phyloP scores from a whole-genome alignment of 495 filamentous ascomycete species.

The Annulohypoxylon nitens region DNA sequence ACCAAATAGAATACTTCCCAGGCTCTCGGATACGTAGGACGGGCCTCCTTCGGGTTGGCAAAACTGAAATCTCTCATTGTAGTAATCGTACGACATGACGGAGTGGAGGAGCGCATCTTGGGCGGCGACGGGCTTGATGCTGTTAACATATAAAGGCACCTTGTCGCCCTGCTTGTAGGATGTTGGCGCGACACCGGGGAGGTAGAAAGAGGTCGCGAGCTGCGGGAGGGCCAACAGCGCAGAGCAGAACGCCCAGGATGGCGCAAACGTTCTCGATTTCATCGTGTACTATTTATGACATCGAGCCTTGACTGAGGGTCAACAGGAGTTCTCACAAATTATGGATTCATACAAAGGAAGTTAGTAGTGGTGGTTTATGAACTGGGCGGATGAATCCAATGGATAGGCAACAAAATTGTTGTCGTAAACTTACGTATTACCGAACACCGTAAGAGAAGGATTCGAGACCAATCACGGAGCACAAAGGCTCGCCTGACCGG shows the following conservation, averaged over 20 bases:
- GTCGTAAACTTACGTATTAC: slow-evolving; percentile 41
- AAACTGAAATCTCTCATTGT: slow-evolving; percentile 86
- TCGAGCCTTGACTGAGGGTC: slow-evolving; percentile 25
- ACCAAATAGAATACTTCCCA: slow-evolving; percentile 96
- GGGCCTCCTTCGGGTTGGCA: slow-evolving; percentile 82
- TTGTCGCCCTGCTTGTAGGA: slow-evolving; percentile 80
- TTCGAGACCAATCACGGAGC: slow-evolving; percentile 43
- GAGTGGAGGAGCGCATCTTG: slow-evolving; percentile 84
- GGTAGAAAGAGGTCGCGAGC: slow-evolving; percentile 86
- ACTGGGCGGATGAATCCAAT: background rate
- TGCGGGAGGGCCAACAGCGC: slow-evolving; percentile 62
- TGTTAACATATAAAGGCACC: slow-evolving; percentile 94
- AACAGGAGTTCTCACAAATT: background rate
- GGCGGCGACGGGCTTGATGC: slow-evolving; percentile 86
- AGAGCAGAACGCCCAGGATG: slow-evolving; percentile 61
- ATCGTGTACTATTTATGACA: slow-evolving; percentile 53
- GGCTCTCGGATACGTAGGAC: slow-evolving; percentile 81
- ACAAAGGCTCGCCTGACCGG: slow-evolving; percentile 32
- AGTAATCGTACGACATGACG: slow-evolving; percentile 96
- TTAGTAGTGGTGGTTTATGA: background rate
- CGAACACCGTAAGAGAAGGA: slow-evolving; percentile 29
- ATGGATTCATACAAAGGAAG: background rate
- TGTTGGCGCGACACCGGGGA: slow-evolving; percentile 95
- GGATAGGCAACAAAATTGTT: background rate
- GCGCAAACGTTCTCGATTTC: slow-evolving; percentile 62